phyloP scores from a whole-genome alignment of 2,329 filamentous ascomycete genomes.

The Sphaceloma murrayae region DNA sequence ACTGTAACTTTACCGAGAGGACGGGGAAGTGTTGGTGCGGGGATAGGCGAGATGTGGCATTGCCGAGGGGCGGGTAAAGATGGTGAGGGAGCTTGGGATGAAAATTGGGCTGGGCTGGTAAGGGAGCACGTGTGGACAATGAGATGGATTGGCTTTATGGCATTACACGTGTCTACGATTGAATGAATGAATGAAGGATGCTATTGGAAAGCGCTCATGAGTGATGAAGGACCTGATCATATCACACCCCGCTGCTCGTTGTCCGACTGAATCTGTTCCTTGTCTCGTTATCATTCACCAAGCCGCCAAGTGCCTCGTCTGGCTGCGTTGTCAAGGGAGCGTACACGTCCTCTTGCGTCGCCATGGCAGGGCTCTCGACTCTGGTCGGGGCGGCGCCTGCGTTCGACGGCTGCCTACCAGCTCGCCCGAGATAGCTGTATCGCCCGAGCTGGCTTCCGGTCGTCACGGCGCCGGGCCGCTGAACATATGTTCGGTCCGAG shows the following conservation, averaged over 20 bases:
- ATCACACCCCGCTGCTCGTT: conserved; percentile 20
- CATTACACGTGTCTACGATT: too few species aligned
- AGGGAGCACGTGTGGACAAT: too few species aligned
- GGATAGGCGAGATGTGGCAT: too few species aligned
- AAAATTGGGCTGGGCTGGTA: too few species aligned
- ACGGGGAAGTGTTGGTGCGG: too few species aligned
- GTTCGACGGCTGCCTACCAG: conserved; percentile 11
- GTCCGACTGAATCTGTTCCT: conserved; percentile 19
- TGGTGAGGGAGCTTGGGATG: too few species aligned
- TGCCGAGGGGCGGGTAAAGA: too few species aligned
- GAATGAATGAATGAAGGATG: too few species aligned
- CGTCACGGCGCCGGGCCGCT: conserved; percentile 18
- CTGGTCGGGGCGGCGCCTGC: background rate
- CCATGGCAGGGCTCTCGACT: conserved; percentile 17
- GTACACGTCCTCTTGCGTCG: conserved; percentile 18
- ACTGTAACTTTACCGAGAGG: too few species aligned
- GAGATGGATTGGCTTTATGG: too few species aligned
- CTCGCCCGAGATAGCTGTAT: conserved; percentile 18
- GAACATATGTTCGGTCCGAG: conserved; percentile 18
- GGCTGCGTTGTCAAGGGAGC: conserved; percentile 15
- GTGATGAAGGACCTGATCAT: too few species aligned
- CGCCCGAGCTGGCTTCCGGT: conserved; percentile 17
- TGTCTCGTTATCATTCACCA: conserved; percentile 16
- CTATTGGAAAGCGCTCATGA: too few species aligned
- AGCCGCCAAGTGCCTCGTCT: conserved; percentile 17